Conservation (phyloP, 192 early-diverging fungal genomes). For the Podila horticola region DNA sequence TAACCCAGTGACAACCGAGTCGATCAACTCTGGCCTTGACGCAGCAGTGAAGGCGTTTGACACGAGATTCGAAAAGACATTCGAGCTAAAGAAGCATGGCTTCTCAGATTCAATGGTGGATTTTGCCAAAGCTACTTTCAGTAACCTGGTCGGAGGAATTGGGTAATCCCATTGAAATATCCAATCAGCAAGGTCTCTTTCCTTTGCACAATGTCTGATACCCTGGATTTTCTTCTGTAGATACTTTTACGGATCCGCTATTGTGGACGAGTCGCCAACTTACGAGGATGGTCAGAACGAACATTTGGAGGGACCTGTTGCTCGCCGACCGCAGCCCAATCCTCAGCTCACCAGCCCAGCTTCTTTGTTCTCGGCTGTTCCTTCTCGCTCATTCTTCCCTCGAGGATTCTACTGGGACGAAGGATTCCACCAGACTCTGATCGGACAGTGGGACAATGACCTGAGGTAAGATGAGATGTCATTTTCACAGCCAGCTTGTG, state of each 20-base stretch:
- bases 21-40: constrained; percentile 32
- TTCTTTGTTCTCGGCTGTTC: constrained; percentile 82
- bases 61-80: constrained; percentile 76
- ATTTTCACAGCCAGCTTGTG: not conserved
- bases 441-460: constrained; percentile 90
- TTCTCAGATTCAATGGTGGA: constrained; percentile 68
- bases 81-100: constrained; percentile 73
- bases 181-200: too few relatives aligned
- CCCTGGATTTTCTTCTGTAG: constrained; percentile 6
- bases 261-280: constrained; percentile 75
- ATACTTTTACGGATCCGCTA: constrained; percentile 81
- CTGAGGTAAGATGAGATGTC: constrained; percentile 59
- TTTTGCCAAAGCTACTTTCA: constrained; percentile 80
- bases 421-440: constrained; percentile 88
- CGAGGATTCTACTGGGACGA: constrained; percentile 98
- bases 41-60: constrained; percentile 64
- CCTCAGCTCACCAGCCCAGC: constrained; percentile 72
- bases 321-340: constrained; percentile 50
- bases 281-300: constrained; percentile 69
- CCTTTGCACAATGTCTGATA: too few relatives aligned
- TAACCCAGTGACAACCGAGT: constrained; percentile 16
- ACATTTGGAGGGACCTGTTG: constrained; percentile 53
- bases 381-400: constrained; percentile 94
- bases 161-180: constrained; percentile 61
- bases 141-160: constrained; percentile 90